Evolutionary conservation across 352 stramenopile species (phyloP), one percentile per base, ranked within the genome.

Genomic region (Pythium pyrilobum): DNA sequence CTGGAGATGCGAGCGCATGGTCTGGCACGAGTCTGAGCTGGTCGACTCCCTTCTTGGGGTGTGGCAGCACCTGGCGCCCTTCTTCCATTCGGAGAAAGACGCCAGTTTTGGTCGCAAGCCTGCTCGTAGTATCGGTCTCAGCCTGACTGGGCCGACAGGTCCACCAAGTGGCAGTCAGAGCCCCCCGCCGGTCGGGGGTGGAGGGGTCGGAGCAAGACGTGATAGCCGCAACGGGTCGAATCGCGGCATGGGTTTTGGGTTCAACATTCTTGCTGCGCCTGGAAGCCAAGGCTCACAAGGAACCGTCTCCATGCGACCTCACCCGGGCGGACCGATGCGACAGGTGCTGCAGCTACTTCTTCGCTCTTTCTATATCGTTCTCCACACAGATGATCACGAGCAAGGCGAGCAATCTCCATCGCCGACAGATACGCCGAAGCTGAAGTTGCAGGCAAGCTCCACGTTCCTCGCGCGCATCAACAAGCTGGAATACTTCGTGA

Each of bases 401-500:
- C 33, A 76, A 39, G 50, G 44, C 9, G 66, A 45, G 36, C 66
- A 68, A 9, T 50, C 67, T 5, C 59, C 56, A 0, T 52, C 61
- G 8, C 15, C 20, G 9, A n/a, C 23, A 0, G 46, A 52, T 41
- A 7, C 13, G 4, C 48, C 52, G 0, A 41, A 54, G 37, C 24
- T 55, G 13, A 57, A 56, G 59, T 27, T 60, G 7, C 39, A 66
- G 23, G 59, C 52, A 3, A 62, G 59, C 28, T 48, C 59, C 62
- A 82, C 87, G 13, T 92, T 90, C 65, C 79, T 86, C 33, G 69
- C 75, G 16, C 75, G 74, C 11, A 80, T 92, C 40, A 88, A 87
- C 64, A 90, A 91, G 56, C 66, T 93, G 4, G 82, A 91, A 56
- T 91, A 93, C 58, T 93, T 90, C 56, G 76, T 90, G 24, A 84